Conservation (phyloP, 1,284 basidiomycete species). For the Sporisorium scitamineum region DNA sequence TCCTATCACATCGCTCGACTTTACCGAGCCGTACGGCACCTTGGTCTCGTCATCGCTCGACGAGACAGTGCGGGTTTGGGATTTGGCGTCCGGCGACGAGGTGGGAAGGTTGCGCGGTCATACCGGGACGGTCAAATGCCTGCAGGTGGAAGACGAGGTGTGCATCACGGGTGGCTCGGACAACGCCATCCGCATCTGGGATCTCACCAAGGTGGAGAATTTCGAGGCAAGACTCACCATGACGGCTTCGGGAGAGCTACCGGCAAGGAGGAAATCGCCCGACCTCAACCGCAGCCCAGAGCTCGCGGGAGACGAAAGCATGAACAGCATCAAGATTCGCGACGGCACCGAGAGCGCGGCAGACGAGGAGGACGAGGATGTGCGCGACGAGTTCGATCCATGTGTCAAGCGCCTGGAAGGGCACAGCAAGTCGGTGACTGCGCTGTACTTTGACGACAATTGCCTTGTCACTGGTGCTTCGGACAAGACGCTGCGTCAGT, state of each 20-base stretch:
- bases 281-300: slow-evolving; percentile 19
- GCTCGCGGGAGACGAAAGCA: slow-evolving; percentile 33
- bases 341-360: slow-evolving; percentile 30
- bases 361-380: slow-evolving; percentile 71
- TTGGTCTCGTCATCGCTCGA: slow-evolving; percentile 81
- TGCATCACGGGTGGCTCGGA: slow-evolving; percentile 92
- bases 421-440: slow-evolving; percentile 89
- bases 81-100: slow-evolving; percentile 76
- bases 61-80: slow-evolving; percentile 82
- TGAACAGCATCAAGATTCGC: slow-evolving; percentile 46
- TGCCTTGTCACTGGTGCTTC: slow-evolving; percentile 96
- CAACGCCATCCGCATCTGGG: slow-evolving; percentile 75
- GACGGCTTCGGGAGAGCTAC: slow-evolving; percentile 54
- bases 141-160: slow-evolving; percentile 92
- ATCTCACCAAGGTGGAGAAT: slow-evolving; percentile 65
- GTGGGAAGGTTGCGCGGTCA: slow-evolving; percentile 65
- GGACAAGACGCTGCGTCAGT: slow-evolving; percentile 97
- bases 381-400: slow-evolving; percentile 70
- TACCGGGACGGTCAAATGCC: slow-evolving; percentile 77
- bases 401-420: slow-evolving; percentile 87
- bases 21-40: slow-evolving; percentile 95
- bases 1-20: slow-evolving; percentile 89
- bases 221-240: slow-evolving; percentile 56
- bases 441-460: slow-evolving; percentile 93
- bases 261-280: slow-evolving; percentile 26